These are phyloP conservation scores for Metschnikowia picachoensis DNA, from an alignment of 805 yeast genomes.

Conservation along the genomic window DNA sequence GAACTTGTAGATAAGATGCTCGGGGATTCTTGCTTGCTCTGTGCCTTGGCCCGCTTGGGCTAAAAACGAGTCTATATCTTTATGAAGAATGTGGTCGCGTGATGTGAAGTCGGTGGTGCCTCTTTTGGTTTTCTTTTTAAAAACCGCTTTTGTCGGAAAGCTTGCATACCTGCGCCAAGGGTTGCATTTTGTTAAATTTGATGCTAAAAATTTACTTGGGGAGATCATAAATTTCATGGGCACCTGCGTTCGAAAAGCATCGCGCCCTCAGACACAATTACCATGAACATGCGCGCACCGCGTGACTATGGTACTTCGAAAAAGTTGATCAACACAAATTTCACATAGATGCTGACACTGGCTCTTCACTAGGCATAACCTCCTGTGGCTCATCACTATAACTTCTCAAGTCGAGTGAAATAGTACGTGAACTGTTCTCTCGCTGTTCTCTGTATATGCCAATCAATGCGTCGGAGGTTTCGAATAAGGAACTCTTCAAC, in stretches of 20 bases:
- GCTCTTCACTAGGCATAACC: conserved; percentile 1
- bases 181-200: no score
- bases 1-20: conserved; percentile 22
- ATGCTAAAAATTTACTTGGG: background rate
- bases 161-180: background rate
- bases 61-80: conserved; percentile 26
- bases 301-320: no score
- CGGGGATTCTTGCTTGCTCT: conserved; percentile 19
- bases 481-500: conserved; percentile 81
- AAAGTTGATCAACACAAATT: background rate
- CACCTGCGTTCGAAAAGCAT: background rate
- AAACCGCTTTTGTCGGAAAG: background rate
- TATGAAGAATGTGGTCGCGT: conserved; percentile 21
- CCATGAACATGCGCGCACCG: no score
- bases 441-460: conserved; percentile 86
- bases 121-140: conserved; percentile 23
- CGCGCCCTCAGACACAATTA: background rate
- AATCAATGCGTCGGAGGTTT: conserved; percentile 83
- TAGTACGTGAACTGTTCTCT: conserved; percentile 66
- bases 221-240: background rate
- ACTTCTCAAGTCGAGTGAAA: conserved; percentile 67
- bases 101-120: conserved; percentile 31
- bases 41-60: conserved; percentile 6
- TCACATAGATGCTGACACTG: background rate
- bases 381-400: conserved; percentile 29